Evolutionary conservation across 495 filamentous ascomycete genomes (phyloP), one percentile per base, ranked within the genome.

Genomic region (Trichocladium antarcticum): DNA sequence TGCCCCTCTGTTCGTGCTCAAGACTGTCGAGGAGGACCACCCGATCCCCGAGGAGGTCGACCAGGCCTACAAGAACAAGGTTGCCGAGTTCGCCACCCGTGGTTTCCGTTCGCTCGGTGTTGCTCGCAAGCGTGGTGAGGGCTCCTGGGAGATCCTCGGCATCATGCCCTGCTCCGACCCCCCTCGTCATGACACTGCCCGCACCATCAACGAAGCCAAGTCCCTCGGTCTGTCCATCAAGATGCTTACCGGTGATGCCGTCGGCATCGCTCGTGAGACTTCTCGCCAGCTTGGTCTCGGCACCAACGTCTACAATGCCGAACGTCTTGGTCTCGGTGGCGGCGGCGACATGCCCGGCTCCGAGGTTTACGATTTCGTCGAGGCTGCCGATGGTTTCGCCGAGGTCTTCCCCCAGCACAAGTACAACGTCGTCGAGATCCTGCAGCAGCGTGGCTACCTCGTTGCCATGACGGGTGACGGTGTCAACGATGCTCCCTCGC

Each of bases 351-450:
- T 93, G 85, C 81, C 87, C 59, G 87, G 87, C 60, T 93, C 88
- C 58, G 83, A 92, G 67, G 80, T 94, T 42, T 89, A 89, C 67
- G 87, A 94, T 69, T 92, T 93, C 72, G 89, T 93, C 53, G 88
- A 94, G 74, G 85, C 79, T 70, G 89, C 89, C 40, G 89, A 95
- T 77, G 89, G 89, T 66, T 94, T 94, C 67, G 84, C 84, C 58
- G 89, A 95, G 68, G 89, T 95, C 36, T 96, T 94, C 76, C 89
- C 89, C 48, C 87, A 96, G 69, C 89, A 96, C 74, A 96, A 96
- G 76, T 94, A 90, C 70, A 89, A 94, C 57, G 89, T 96, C 60
- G 89, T 96, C 56, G 85, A 94, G 68, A 93, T 95, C 71, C 81
- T 96, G 24, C 89, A 96, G 70, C 85, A 95, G 70, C 85, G 89